Evolutionary conservation across 2,329 filamentous ascomycete genomes (phyloP).

Genomic region (Chrysoporthe puriensis): DNA sequence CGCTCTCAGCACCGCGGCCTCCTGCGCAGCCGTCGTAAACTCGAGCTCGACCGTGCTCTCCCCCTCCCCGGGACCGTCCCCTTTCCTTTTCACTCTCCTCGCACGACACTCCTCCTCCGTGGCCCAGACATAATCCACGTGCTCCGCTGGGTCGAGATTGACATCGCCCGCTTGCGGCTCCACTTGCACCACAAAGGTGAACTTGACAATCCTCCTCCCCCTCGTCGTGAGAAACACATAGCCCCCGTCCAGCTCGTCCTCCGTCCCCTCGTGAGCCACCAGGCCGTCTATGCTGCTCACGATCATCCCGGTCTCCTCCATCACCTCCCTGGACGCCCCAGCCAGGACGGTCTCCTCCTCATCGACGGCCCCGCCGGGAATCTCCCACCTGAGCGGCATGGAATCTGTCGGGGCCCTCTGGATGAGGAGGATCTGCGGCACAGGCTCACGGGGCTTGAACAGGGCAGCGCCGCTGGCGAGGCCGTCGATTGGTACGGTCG

Average conservation of each 20-base stretch:
- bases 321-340: slow-evolving; percentile 44
- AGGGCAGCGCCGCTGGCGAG: slow-evolving; percentile 37
- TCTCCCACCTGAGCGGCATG: slow-evolving; percentile 47
- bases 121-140: slow-evolving; percentile 40
- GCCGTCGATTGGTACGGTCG: slow-evolving; percentile 23
- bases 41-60: slow-evolving; percentile 25
- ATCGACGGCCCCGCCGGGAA: slow-evolving; percentile 47
- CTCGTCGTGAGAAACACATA: slow-evolving; percentile 35
- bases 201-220: slow-evolving; percentile 32
- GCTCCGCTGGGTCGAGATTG: slow-evolving; percentile 40
- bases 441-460: slow-evolving; percentile 31
- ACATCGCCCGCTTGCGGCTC: slow-evolving; percentile 28
- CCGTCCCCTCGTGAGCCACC: slow-evolving; percentile 10
- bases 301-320: slow-evolving; percentile 46
- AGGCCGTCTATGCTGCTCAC: slow-evolving; percentile 34
- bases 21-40: slow-evolving; percentile 34
- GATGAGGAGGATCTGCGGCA: slow-evolving; percentile 40
- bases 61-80: slow-evolving; percentile 6
- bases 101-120: slow-evolving; percentile 39
- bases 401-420: slow-evolving; percentile 45
- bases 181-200: slow-evolving; percentile 37
- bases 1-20: slow-evolving; percentile 30
- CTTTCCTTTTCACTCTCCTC: slow-evolving; percentile 17
- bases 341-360: slow-evolving; percentile 43
- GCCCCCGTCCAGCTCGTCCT: slow-evolving; percentile 26